Evolutionary conservation across 768 basidiomycete genomes (phyloP).

Genomic region (Leccinum imitatum): DNA sequence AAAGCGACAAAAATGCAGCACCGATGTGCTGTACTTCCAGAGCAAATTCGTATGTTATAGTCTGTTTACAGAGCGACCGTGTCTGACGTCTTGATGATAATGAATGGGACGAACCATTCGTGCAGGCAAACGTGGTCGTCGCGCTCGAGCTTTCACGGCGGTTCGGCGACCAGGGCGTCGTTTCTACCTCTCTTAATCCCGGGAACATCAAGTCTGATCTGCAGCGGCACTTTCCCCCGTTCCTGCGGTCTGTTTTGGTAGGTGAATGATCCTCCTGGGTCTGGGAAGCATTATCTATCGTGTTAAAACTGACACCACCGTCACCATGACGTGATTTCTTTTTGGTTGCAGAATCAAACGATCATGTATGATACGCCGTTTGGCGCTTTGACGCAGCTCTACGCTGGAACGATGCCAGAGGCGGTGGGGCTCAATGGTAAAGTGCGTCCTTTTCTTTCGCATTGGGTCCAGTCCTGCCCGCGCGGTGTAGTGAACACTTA

Average conservation of each 20-base stretch:
- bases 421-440: slow-evolving; percentile 39
- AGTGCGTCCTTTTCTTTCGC: slow-evolving; percentile 24
- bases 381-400: slow-evolving; percentile 47
- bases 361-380: slow-evolving; percentile 31
- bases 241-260: slow-evolving; percentile 13
- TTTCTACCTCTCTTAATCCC: slow-evolving; percentile 47
- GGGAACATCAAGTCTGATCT: slow-evolving; percentile 39
- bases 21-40: slow-evolving; percentile 31
- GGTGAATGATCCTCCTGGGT: background rate
- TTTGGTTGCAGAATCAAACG: slow-evolving; percentile 14
- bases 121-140: slow-evolving; percentile 44
- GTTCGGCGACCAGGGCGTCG: slow-evolving; percentile 46
- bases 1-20: slow-evolving; percentile 20
- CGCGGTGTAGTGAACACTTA: background rate
- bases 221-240: slow-evolving; percentile 20
- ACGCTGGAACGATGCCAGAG: slow-evolving; percentile 42
- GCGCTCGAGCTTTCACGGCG: slow-evolving; percentile 46
- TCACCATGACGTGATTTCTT: background rate
- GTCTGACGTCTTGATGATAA: background rate
- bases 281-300: no score
- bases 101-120: background rate
- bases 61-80: background rate
- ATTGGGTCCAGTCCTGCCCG: background rate
- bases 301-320: background rate
- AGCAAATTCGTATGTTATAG: slow-evolving; percentile 43